Conservation (phyloP, 352 stramenopile genomes). For the Phytophthora melonis region DNA sequence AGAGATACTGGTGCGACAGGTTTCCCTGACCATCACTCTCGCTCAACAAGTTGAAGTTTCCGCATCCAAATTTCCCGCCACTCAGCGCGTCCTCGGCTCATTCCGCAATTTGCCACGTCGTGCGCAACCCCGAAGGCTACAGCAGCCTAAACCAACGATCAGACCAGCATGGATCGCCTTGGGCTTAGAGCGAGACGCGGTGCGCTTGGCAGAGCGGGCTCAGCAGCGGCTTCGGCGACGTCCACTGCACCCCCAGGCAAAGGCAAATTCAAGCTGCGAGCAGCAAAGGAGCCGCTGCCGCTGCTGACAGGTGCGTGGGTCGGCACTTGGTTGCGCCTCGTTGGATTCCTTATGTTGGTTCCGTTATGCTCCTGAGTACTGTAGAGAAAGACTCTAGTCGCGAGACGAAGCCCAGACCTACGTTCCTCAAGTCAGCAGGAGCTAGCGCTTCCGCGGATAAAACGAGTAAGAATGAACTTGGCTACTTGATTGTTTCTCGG, state of each 20-base stretch:
- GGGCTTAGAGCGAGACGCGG: constrained; percentile 9
- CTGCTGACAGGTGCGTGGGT: constrained; percentile 31
- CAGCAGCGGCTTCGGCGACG: constrained; percentile 5
- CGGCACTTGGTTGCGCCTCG: background rate
- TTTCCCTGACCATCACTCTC: constrained; percentile 58
- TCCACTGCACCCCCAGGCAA: background rate
- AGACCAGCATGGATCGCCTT: constrained; percentile 29
- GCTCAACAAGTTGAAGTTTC: constrained; percentile 41
- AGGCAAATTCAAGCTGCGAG: constrained; percentile 39
- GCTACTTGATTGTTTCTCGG: background rate
- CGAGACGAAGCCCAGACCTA: constrained; percentile 31
- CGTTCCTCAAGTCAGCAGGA: constrained; percentile 21
- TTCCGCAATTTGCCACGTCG: constrained; percentile 35
- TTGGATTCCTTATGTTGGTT: background rate
- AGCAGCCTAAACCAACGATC: background rate
- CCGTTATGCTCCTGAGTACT: background rate
- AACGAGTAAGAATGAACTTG: constrained; percentile 25
- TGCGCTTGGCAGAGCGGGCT: background rate
- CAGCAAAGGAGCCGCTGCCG: constrained; percentile 26
- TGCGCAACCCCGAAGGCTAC: constrained; percentile 5
- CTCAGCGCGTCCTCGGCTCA: constrained; percentile 8
- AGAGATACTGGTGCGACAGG: constrained; percentile 29
- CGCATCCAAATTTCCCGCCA: constrained; percentile 5
- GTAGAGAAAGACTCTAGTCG: constrained; percentile 30
- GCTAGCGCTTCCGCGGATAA: constrained; percentile 8